Evolutionary conservation across 331 rosid species (phyloP), one percentile per base, ranked within the genome.

Genomic region (Saraca asoca): DNA sequence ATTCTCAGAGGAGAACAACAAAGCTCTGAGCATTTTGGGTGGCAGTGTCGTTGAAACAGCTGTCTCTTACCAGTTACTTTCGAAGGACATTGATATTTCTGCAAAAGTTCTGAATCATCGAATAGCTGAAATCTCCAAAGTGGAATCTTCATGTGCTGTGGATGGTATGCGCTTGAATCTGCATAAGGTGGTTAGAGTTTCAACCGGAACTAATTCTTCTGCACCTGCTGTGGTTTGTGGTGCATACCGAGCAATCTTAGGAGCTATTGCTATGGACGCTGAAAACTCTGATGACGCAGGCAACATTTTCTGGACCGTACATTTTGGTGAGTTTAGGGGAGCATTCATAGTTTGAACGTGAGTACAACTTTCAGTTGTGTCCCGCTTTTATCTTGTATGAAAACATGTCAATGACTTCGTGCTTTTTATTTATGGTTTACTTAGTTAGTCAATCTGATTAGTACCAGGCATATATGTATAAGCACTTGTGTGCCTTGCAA

Each of bases 1-100:
- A 3, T 90, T 85, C 85, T 90, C 96, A 0, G 85, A 81, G 59
- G 96, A 90, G 64, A 90, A 87, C 85, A 87, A 83, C 80, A 82
- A 51, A 66, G 96, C 90, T 0, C 62, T 87, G 74, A 73, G 84
- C 74, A 62, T 85, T 72, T 49, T 87, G 2, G 96, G 96, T 9
- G 85, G 68, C 18, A 66, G 8, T 19, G 46, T 83, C 70, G 83
- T 87, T 0, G 81, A 87, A 66, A 68, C 90, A 3, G 42, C 85
- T 0, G 79, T 61, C 19, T 75, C 88, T 31, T 61, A 78, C 13
- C 67, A 44, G 13, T 35, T 38, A 9, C 82, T 90, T n/a, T 16
- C 59, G 3, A 75, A 69, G 0, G 77, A 87, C 81, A 58, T 80
- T 7, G 96, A 90, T 13, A 20, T 83, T 20, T 80, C 95, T 8